These are phyloP conservation scores for Osmanthus fragrans DNA, from an alignment of 257 asterid species.

Conservation along the genomic window DNA sequence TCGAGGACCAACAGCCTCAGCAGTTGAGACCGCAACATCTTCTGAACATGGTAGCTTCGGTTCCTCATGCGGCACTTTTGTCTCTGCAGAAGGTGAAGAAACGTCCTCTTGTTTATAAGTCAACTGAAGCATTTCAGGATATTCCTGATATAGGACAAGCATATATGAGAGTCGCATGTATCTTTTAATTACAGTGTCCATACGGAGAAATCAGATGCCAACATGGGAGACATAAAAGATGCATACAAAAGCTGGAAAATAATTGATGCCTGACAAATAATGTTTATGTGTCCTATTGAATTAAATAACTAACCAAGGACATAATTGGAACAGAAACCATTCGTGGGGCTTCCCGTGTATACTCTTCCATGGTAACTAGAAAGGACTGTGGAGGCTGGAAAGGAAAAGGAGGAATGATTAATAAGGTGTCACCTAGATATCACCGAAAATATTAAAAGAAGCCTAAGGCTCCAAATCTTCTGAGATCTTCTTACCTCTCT, in stretches of 20 bases:
- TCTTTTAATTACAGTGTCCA: neutral
- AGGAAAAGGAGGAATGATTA: neutral
- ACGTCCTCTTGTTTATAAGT: conserved; percentile 87
- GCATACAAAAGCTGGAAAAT: neutral
- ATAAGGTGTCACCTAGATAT: conserved; percentile 12
- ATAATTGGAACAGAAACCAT: conserved; percentile 50
- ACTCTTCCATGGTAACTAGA: conserved; percentile 61
- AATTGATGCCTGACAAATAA: too few relatives aligned
- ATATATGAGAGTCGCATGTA: conserved; percentile 4
- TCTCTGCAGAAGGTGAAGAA: conserved; percentile 63
- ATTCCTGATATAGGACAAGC: conserved; percentile 54
- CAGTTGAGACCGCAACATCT: conserved; percentile 46
- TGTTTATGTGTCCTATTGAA: neutral
- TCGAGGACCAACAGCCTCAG: conserved; percentile 43
- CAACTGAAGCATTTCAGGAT: conserved; percentile 92
- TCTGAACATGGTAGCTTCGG: conserved; percentile 44
- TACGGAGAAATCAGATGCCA: neutral
- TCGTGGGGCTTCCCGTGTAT: conserved; percentile 53
- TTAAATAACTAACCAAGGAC: conserved; percentile 38
- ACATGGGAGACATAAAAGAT: neutral
- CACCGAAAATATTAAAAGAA: neutral
- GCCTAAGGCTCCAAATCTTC: conserved; percentile 7
- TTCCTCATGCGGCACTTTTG: conserved; percentile 45
- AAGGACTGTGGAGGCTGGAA: conserved; percentile 59
- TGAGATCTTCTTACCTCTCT: conserved; percentile 63